phyloP scores from a whole-genome alignment of 2,329 filamentous ascomycete genomes.

The Fusarium coffeatum region DNA sequence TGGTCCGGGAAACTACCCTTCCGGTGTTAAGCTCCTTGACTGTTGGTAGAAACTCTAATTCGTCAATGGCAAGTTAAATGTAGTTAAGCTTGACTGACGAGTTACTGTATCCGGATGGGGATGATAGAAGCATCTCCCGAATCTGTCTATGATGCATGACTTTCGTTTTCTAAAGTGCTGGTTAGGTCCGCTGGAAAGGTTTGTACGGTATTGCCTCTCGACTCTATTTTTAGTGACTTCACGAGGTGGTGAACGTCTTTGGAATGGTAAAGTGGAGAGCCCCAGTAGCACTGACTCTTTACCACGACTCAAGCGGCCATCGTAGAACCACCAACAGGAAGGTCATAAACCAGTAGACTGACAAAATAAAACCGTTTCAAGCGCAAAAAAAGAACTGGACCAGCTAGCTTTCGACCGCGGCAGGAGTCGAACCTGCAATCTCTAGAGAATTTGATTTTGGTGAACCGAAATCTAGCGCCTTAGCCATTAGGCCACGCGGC shows the following conservation, averaged over 20 bases:
- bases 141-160: background rate
- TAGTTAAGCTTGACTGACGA: background rate
- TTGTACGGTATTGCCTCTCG: background rate
- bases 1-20: background rate
- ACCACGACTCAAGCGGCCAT: background rate
- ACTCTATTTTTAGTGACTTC: background rate
- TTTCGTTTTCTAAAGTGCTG: no score
- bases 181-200: background rate
- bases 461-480: conserved; percentile 31
- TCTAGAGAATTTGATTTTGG: conserved; percentile 17
- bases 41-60: no score
- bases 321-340: background rate
- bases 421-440: conserved; percentile 34
- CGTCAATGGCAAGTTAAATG: no score
- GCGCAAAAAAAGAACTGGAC: background rate
- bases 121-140: background rate
- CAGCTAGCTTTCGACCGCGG: conserved; percentile 9
- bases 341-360: no score
- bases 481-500: conserved; percentile 35
- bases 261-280: no score
- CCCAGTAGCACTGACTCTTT: no score
- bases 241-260: background rate
- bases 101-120: background rate
- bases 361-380: no score
- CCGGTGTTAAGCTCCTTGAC: background rate